Evolutionary conservation across 371 early-diverging fungal species (phyloP).

Genomic region (Mucor plumbeus): DNA sequence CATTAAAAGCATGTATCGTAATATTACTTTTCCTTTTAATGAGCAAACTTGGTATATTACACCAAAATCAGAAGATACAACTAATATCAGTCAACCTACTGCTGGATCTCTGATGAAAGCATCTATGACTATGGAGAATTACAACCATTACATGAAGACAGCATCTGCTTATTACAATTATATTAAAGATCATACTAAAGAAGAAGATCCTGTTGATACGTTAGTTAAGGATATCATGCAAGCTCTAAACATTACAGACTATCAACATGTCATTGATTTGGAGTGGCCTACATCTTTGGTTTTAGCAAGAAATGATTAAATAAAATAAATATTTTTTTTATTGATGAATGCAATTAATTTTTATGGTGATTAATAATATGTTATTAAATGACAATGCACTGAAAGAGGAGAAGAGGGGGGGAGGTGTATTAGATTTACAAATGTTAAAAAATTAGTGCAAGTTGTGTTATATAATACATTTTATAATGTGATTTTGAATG

Average conservation of each 20-base stretch:
- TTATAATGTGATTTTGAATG: too few relatives aligned
- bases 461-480: neutral
- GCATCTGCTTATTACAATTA: conserved; percentile 62
- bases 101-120: conserved; percentile 41
- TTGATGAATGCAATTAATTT: neutral
- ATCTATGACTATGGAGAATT: conserved; percentile 40
- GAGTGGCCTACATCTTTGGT: conserved; percentile 35
- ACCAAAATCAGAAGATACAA: conserved; percentile 23
- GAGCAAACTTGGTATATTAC: conserved; percentile 43
- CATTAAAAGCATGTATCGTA: conserved; percentile 41
- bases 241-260: conserved; percentile 5
- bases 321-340: neutral
- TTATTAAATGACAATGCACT: too few relatives aligned
- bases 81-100: conserved; percentile 18
- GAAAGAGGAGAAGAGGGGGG: neutral
- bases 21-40: conserved; percentile 40
- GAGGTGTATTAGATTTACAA: too few relatives aligned
- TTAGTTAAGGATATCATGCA: conserved; percentile 10
- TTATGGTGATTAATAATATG: neutral
- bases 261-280: conserved; percentile 7
- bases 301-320: conserved; percentile 17
- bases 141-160: conserved; percentile 58
- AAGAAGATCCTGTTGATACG: conserved; percentile 22
- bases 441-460: neutral
- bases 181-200: conserved; percentile 19